These are phyloP conservation scores for Dentipellis sp. DNA, from an alignment of 768 basidiomycete genomes.

Conservation along the genomic window DNA sequence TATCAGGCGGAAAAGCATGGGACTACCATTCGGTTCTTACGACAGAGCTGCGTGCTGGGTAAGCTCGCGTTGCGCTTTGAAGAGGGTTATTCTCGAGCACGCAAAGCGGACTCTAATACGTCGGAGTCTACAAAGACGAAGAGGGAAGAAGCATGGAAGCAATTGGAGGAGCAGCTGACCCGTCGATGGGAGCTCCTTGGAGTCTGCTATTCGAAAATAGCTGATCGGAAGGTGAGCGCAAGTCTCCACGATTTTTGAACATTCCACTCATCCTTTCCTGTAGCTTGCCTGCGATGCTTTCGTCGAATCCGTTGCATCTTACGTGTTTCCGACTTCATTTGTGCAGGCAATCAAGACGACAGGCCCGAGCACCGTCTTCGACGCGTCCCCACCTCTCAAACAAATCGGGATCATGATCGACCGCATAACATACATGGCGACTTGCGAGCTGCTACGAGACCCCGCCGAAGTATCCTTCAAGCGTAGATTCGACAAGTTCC, in stretches of 20 bases:
- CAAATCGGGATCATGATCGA: conserved; percentile 57
- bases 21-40: conserved; percentile 58
- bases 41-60: conserved; percentile 51
- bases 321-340: conserved; percentile 14
- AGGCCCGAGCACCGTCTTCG: conserved; percentile 26
- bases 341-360: conserved; percentile 10
- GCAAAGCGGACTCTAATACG: not conserved
- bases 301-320: conserved; percentile 21
- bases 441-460: conserved; percentile 54
- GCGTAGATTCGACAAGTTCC: conserved; percentile 2
- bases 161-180: conserved; percentile 55
- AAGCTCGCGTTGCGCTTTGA: conserved; percentile 28
- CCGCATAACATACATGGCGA: conserved; percentile 53
- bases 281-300: conserved; percentile 58
- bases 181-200: conserved; percentile 77
- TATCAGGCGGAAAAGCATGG: conserved; percentile 58
- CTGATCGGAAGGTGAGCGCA: conserved; percentile 58
- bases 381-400: conserved; percentile 31
- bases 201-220: conserved; percentile 68
- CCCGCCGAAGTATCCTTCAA: conserved; percentile 41
- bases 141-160: conserved; percentile 37
- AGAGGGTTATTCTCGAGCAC: not conserved
- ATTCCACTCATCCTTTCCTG: not conserved
- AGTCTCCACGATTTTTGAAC: not conserved
- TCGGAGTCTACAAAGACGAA: conserved; percentile 6